Evolutionary conservation across 306 rosid genomes (phyloP), one percentile per base, ranked within the genome.

Genomic region (Psophocarpus tetragonolobus): DNA sequence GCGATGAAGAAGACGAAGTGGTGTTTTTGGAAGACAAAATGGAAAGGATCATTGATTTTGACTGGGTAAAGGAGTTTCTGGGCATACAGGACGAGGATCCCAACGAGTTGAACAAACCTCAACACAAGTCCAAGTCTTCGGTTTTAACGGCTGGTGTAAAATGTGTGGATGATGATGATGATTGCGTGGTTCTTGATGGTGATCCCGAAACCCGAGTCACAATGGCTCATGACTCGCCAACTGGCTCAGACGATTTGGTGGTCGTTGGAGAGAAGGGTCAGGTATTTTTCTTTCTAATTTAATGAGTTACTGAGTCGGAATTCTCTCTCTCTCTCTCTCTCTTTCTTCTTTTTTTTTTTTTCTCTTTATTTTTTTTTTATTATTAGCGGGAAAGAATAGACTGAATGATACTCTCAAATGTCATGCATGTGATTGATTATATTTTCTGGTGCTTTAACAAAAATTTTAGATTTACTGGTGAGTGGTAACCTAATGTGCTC

Each of bases 251-350:
- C 23, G 97, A 93, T 61, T 76, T 91, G 84, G 62, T 80, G 60
- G 75, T 93, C 5, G 86, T 93, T 66, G 94, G 88, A 27, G 95
- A 88, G 85, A 93, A 83, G 87, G 93, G 98, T 36, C 97, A 87
- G 93, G 98, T 93, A 81, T 44, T 14, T 45, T 44, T 14, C 36
- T 44, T 3, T 47, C 8, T 15, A 29, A 17, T 47, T 51, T 56
- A 0, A 9, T 69, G 27, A 47, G 7, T 0, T 45, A 3, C 5
- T 70, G 32, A 2, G 30, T 44, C 17, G 3, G 3, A 33, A 27
- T 78, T 53, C 5, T 51, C 2, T 2, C n/a, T n/a, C n/a, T n/a
- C n/a, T n/a, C n/a, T n/a, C n/a, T 48, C 1, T 27, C 39, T 38
- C 53, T 10, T 5, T 10, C 0, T 23, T 26, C 5, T 3, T 24